Evolutionary conservation across 2,329 filamentous ascomycete species (phyloP).

Genomic region (Dactylellina drechsleri): DNA sequence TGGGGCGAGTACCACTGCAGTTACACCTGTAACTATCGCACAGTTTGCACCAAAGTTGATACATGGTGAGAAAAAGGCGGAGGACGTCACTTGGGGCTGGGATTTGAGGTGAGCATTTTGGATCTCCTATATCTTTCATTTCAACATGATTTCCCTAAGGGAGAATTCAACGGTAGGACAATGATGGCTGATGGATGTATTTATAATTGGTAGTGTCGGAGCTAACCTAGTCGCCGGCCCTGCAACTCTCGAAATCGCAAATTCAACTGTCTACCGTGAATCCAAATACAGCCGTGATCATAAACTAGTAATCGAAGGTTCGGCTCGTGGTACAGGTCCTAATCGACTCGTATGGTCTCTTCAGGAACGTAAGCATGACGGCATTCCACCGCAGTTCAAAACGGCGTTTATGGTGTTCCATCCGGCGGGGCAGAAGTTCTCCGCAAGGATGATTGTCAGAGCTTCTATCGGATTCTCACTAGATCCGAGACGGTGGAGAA

Average conservation of each 20-base stretch:
- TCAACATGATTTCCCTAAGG: too few species aligned
- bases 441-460: conserved; percentile 26
- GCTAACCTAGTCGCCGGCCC: conserved; percentile 36
- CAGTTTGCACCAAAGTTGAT: conserved; percentile 46
- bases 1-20: too few species aligned
- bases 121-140: neutral
- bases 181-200: neutral
- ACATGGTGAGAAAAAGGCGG: conserved; percentile 45
- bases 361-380: conserved; percentile 45
- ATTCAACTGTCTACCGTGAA: conserved; percentile 29
- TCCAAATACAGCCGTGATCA: conserved; percentile 43
- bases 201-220: conserved; percentile 18
- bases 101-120: conserved; percentile 29
- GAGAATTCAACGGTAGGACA: too few species aligned
- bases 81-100: conserved; percentile 41
- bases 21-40: conserved; percentile 21
- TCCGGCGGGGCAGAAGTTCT: conserved; percentile 24
- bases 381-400: conserved; percentile 38
- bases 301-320: conserved; percentile 39
- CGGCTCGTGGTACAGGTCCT: conserved; percentile 28
- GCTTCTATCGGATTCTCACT: conserved; percentile 48
- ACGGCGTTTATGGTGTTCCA: conserved; percentile 49
- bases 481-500: conserved; percentile 35
- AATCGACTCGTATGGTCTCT: conserved; percentile 36
- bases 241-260: conserved; percentile 40